Evolutionary conservation across 2,329 filamentous ascomycete genomes (phyloP).

Genomic region (Aspergillus ibericus): DNA sequence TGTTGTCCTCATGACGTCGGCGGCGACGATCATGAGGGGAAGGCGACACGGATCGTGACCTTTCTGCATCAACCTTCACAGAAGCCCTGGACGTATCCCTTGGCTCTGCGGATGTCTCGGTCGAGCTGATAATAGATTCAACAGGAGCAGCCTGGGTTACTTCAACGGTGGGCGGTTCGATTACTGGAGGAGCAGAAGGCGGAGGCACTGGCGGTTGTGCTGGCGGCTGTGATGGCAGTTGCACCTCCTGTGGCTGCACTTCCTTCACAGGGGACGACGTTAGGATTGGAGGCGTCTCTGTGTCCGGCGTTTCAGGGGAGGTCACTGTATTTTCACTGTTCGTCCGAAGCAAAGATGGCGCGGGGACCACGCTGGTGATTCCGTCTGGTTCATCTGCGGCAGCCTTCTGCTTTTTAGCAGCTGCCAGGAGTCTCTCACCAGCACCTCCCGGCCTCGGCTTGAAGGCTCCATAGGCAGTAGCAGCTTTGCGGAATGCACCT

Average conservation of each 20-base stretch:
- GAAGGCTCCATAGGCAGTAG: constrained; percentile 69
- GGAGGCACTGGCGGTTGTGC: background rate
- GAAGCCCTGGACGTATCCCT: constrained; percentile 25
- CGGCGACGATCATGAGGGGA: constrained; percentile 55
- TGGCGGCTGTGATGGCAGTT: constrained; percentile 1
- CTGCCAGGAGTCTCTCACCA: constrained; percentile 71
- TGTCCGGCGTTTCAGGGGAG: constrained; percentile 31
- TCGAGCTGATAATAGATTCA: constrained; percentile 27
- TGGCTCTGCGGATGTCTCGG: constrained; percentile 22
- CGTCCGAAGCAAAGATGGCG: constrained; percentile 56
- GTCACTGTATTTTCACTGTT: constrained; percentile 41
- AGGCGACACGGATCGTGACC: constrained; percentile 36
- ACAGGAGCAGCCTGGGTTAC: constrained; percentile 37
- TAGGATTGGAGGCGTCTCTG: constrained; percentile 24
- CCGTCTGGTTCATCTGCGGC: constrained; percentile 75
- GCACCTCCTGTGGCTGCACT: constrained; percentile 14
- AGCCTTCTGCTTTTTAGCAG: constrained; percentile 54
- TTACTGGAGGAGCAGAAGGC: constrained; percentile 10
- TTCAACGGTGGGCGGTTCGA: constrained; percentile 39
- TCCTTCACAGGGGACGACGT: constrained; percentile 13
- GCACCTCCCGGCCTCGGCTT: constrained; percentile 86
- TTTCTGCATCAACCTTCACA: constrained; percentile 22
- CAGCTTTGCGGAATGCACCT: constrained; percentile 76
- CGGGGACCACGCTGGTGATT: constrained; percentile 83
- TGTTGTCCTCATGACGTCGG: constrained; percentile 68